Evolutionary conservation across 164 flowering plant species (phyloP).

Genomic region (Piper longum): DNA sequence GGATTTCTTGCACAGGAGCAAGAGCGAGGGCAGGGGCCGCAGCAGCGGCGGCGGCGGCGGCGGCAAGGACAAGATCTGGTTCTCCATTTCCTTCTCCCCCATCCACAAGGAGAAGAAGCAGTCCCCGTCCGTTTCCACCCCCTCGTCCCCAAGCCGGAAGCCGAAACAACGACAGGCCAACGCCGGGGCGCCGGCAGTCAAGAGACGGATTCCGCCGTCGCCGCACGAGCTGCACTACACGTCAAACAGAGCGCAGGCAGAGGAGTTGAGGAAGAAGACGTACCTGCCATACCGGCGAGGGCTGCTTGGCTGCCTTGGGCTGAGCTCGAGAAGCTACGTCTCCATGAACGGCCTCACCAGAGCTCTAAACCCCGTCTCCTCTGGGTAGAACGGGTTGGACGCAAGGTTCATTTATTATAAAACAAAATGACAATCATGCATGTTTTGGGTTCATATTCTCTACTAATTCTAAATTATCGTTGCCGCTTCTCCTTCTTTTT

Average conservation of each 20-base stretch:
- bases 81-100: constrained; percentile 21
- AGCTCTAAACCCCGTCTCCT: constrained; percentile 22
- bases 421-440: too few relatives aligned
- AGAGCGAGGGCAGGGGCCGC: constrained; percentile 34
- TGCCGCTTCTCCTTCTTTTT: too few relatives aligned
- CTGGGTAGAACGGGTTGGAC: constrained; percentile 10
- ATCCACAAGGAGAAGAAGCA: constrained; percentile 13
- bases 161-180: constrained; percentile 6
- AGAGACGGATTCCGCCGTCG: constrained; percentile 28
- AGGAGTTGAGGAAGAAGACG: constrained; percentile 57
- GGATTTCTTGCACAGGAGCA: constrained; percentile 36
- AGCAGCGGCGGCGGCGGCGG: background rate
- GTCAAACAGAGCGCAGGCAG: constrained; percentile 43
- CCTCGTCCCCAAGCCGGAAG: background rate
- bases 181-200: constrained; percentile 4
- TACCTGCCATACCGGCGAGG: constrained; percentile 45
- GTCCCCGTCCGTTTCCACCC: background rate
- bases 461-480: too few relatives aligned
- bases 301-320: constrained; percentile 36
- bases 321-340: constrained; percentile 27
- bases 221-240: constrained; percentile 43
- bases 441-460: too few relatives aligned
- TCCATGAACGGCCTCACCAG: constrained; percentile 25
- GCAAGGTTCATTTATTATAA: too few relatives aligned
- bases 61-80: constrained; percentile 14